phyloP scores from a whole-genome alignment of 1,284 basidiomycete genomes.

The Fomitopsis palustris region DNA sequence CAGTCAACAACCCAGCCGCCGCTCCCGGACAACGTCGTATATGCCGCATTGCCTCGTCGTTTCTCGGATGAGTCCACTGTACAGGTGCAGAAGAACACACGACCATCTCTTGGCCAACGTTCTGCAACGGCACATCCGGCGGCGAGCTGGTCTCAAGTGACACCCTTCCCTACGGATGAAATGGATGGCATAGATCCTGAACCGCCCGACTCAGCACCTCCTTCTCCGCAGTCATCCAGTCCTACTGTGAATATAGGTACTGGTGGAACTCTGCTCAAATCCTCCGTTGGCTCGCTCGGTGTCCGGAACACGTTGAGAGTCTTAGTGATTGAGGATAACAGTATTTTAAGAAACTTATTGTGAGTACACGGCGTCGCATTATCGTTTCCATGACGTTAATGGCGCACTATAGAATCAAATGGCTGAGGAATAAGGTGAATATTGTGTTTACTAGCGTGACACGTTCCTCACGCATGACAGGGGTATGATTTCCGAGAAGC shows the following conservation, averaged over 20 bases:
- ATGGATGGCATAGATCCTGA: constrained; percentile 26
- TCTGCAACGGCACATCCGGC: constrained; percentile 47
- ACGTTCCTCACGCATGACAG: constrained; percentile 32
- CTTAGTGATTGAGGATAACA: constrained; percentile 84
- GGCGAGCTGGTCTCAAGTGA: constrained; percentile 35
- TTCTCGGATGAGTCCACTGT: constrained; percentile 46
- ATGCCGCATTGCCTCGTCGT: constrained; percentile 33
- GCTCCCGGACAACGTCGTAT: constrained; percentile 16
- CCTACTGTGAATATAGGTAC: constrained; percentile 54
- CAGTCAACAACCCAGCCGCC: constrained; percentile 6
- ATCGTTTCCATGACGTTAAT: constrained; percentile 21
- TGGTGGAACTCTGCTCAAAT: constrained; percentile 58
- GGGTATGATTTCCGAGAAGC: constrained; percentile 80
- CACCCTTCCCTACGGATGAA: constrained; percentile 26
- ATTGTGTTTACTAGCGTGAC: background rate
- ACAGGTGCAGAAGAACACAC: constrained; percentile 13
- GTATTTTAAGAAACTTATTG: constrained; percentile 70
- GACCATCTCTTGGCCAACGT: constrained; percentile 45
- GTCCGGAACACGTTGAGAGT: constrained; percentile 49
- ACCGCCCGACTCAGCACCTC: constrained; percentile 12
- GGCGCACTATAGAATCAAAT: constrained; percentile 60
- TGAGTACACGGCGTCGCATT: constrained; percentile 31
- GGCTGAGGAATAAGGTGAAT: constrained; percentile 69
- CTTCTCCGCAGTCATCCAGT: constrained; percentile 30
- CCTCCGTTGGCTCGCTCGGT: constrained; percentile 49